A percentile compares a stretch with the other conserved stretches of the same genome.
Conservation (phyloP, 768 basidiomycete genomes). For the Lactarius evosmus region DNA sequence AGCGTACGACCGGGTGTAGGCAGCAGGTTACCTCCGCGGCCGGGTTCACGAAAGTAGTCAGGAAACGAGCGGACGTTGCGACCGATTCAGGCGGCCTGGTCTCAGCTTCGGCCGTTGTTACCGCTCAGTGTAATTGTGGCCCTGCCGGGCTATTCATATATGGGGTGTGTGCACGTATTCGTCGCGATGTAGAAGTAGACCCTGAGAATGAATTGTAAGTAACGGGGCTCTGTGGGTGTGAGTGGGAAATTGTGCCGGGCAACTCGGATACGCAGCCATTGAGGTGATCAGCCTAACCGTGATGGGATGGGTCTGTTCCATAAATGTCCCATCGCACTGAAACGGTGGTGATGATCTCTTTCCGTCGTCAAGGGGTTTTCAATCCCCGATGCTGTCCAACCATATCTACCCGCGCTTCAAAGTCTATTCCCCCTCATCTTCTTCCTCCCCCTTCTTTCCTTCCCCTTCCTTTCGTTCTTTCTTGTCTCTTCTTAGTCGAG, state of each 20-base stretch:
- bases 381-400: conserved; percentile 14
- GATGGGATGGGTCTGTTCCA: not conserved
- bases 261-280: not conserved
- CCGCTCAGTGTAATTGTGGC: not conserved
- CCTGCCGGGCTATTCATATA: not conserved
- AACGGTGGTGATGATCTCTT: conserved; percentile 2
- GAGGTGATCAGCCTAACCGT: too few species aligned
- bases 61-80: not conserved
- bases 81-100: not conserved
- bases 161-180: not conserved
- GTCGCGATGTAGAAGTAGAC: not conserved
- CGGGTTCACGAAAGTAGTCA: conserved; percentile 3
- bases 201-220: not conserved
- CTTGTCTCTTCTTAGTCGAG: conserved; percentile 51
- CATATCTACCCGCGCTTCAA: conserved; percentile 30
- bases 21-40: conserved; percentile 11
- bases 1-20: not conserved
- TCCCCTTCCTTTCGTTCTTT: conserved; percentile 33
- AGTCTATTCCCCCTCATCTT: not conserved
- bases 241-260: not conserved
- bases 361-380: conserved; percentile 25
- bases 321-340: not conserved
- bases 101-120: not conserved
- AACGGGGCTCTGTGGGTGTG: not conserved
- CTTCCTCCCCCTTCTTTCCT: conserved; percentile 34